phyloP scores from a whole-genome alignment of 805 yeast genomes.

The Metschnikowia shivogae region DNA sequence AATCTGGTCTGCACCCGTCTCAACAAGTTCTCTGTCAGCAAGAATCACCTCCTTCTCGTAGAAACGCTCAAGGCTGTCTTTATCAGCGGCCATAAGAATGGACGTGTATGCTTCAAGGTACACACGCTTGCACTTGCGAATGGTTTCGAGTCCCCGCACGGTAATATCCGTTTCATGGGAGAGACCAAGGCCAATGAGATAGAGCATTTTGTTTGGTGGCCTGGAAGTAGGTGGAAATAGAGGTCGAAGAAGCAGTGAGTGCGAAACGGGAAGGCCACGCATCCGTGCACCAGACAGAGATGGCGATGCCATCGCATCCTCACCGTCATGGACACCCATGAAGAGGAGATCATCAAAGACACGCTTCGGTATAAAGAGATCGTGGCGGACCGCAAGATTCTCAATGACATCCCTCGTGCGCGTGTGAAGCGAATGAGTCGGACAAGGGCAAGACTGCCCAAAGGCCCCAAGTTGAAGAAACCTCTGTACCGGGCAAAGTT shows the following conservation, averaged over 20 bases:
- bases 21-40: constrained; percentile 95
- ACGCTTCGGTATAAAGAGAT: constrained; percentile 19
- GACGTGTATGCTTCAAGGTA: constrained; percentile 95
- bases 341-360: constrained; percentile 18
- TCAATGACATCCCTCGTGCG: constrained; percentile 1
- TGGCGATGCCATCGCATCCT: too few relatives aligned
- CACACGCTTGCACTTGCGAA: constrained; percentile 81
- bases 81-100: constrained; percentile 87
- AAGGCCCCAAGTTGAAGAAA: constrained; percentile 1
- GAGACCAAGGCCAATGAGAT: constrained; percentile 86
- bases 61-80: constrained; percentile 67
- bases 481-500: not conserved
- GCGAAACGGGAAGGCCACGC: too few relatives aligned
- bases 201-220: constrained; percentile 53
- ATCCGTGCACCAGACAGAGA: too few relatives aligned
- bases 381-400: constrained; percentile 8
- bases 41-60: constrained; percentile 81
- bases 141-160: constrained; percentile 86
- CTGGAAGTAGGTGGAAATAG: not conserved
- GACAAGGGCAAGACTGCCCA: not conserved
- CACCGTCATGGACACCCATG: not conserved
- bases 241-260: too few relatives aligned
- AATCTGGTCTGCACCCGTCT: constrained; percentile 80
- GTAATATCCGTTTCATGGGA: constrained; percentile 89
- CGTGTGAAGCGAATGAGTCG: not conserved